Conservation (phyloP, 192 early-diverging fungal genomes). For the Coemansia sp. region DNA sequence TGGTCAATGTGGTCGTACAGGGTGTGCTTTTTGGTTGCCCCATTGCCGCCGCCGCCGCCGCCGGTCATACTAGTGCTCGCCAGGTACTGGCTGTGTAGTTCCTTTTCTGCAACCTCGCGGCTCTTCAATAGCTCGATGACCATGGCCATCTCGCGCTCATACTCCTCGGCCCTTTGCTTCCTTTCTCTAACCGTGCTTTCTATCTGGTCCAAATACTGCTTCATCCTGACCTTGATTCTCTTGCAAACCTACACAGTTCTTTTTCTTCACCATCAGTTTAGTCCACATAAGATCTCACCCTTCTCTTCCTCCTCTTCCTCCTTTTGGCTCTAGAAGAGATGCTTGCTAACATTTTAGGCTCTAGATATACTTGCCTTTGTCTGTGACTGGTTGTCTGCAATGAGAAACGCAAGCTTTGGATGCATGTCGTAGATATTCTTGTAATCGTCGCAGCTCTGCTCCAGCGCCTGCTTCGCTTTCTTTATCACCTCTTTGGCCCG, state of each 20-base stretch:
- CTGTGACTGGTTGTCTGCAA: conserved; percentile 41
- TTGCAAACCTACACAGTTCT: conserved; percentile 11
- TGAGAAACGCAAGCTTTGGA: conserved; percentile 44
- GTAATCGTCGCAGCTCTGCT: conserved; percentile 34
- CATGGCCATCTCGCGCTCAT: conserved; percentile 43
- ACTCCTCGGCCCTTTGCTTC: conserved; percentile 30
- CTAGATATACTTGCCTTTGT: conserved; percentile 7
- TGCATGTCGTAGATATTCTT: conserved; percentile 35
- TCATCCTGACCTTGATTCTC: conserved; percentile 20
- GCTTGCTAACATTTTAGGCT: no score
- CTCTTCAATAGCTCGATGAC: conserved; percentile 45
- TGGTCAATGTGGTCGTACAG: conserved; percentile 56
- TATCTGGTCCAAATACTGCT: conserved; percentile 27
- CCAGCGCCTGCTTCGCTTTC: conserved; percentile 22
- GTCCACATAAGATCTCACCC: no score
- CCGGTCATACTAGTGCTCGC: not conserved
- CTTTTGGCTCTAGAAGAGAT: not conserved
- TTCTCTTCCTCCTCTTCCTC: no score
- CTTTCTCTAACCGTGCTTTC: conserved; percentile 19
- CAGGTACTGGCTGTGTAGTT: conserved; percentile 34
- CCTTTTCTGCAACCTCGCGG: conserved; percentile 47
- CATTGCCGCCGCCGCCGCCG: not conserved
- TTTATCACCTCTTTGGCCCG: conserved; percentile 19
- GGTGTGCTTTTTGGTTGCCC: conserved; percentile 27
- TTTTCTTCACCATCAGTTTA: no score